phyloP scores from a whole-genome alignment of 2,329 filamentous ascomycete species.

The Helotiales sp. region DNA sequence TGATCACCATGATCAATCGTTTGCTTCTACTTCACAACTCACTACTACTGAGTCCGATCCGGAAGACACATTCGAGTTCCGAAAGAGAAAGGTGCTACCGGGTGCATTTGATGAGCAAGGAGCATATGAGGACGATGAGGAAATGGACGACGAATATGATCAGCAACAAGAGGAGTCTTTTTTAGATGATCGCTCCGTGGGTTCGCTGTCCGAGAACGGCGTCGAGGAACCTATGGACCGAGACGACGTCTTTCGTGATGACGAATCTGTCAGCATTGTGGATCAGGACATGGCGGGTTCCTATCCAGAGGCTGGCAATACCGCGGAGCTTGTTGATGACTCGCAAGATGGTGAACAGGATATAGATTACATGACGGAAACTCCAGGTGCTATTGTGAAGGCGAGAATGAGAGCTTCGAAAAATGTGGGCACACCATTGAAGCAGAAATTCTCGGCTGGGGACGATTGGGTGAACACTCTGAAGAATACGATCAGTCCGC shows the following conservation, averaged over 20 bases:
- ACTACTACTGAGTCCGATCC: conserved; percentile 35
- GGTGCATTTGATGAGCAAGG: conserved; percentile 74
- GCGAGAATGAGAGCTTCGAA: conserved; percentile 65
- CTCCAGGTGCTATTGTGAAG: conserved; percentile 62
- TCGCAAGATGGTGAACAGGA: conserved; percentile 49
- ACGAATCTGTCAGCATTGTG: conserved; percentile 74
- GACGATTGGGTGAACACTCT: conserved; percentile 94
- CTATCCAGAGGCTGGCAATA: conserved; percentile 70
- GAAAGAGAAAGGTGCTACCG: conserved; percentile 55
- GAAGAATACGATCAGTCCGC: conserved; percentile 88
- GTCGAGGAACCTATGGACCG: conserved; percentile 58
- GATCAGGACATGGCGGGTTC: conserved; percentile 76
- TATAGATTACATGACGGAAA: conserved; percentile 47
- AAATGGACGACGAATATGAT: conserved; percentile 43
- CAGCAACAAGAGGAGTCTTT: conserved; percentile 66
- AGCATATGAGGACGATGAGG: conserved; percentile 55
- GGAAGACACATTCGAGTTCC: conserved; percentile 38
- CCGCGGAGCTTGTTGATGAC: conserved; percentile 69
- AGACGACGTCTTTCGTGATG: conserved; percentile 66
- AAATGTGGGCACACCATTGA: conserved; percentile 57
- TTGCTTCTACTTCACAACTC: conserved; percentile 39
- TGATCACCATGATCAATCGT: conserved; percentile 31
- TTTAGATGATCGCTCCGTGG: conserved; percentile 90
- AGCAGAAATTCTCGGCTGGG: conserved; percentile 59
- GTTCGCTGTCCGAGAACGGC: conserved; percentile 63